phyloP scores from a whole-genome alignment of 139 green algal genomes.

The Medakamo hakoo region DNA sequence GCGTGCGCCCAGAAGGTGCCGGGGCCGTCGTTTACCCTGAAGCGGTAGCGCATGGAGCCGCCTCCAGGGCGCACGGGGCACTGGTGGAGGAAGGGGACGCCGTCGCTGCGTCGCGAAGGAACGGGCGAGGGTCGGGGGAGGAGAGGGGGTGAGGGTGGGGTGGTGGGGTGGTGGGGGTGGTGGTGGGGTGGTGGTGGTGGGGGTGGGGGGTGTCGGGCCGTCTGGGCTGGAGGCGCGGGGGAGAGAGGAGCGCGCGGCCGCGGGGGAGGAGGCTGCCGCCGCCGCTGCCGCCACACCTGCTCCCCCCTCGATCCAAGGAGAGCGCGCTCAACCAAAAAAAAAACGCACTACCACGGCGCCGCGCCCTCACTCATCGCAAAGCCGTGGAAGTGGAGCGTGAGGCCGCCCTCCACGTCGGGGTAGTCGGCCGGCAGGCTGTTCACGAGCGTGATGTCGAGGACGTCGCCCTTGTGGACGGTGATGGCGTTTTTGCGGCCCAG shows the following conservation, averaged over 20 bases:
- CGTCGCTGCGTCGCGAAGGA: no score
- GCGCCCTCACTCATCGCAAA: slow-evolving; percentile 15
- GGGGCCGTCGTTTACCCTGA: slow-evolving; percentile 23
- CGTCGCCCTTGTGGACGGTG: neutral
- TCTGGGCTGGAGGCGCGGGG: slow-evolving; percentile 5
- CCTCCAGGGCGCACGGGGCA: neutral
- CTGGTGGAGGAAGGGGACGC: neutral
- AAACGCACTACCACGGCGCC: neutral
- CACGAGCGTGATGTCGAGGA: slow-evolving; percentile 18
- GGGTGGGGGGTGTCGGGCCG: no score
- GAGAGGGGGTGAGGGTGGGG: no score
- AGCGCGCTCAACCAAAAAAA: neutral
- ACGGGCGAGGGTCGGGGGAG: no score
- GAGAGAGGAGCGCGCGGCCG: slow-evolving; percentile 26
- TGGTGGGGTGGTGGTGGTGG: no score
- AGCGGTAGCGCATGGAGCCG: slow-evolving; percentile 10
- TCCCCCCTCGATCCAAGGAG: neutral
- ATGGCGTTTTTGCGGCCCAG: neutral
- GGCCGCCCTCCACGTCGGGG: slow-evolving; percentile 16
- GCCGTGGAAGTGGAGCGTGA: slow-evolving; percentile 38
- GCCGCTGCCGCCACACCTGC: neutral
- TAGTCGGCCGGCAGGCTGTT: slow-evolving; percentile 21
- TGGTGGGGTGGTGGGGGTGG: no score
- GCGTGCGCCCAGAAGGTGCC: slow-evolving; percentile 46
- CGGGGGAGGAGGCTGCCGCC: neutral